Percentiles rank a stretch among this genome's conserved stretches.
phyloP scores from a whole-genome alignment of 2,329 filamentous ascomycete species.

The Epichloe typhina region DNA sequence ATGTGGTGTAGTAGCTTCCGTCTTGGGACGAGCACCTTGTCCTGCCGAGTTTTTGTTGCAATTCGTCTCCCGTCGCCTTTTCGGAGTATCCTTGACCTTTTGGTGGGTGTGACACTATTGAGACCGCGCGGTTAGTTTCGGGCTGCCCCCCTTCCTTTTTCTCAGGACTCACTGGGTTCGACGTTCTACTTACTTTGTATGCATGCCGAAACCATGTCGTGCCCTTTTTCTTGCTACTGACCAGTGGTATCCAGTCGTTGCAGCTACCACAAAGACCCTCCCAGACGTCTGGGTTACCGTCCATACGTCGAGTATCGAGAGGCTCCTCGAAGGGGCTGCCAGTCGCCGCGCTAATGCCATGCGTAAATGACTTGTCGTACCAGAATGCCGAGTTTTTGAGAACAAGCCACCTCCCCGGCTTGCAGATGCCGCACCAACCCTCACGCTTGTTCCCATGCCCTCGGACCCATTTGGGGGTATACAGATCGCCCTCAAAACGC shows the following conservation, averaged over 20 bases:
- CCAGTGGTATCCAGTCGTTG: slow-evolving; percentile 67
- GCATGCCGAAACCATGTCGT: slow-evolving; percentile 85
- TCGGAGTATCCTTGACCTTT: slow-evolving; percentile 58
- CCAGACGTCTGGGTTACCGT: slow-evolving; percentile 71
- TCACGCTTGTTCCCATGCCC: slow-evolving; percentile 80
- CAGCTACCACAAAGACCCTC: slow-evolving; percentile 68
- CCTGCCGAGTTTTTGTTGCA: slow-evolving; percentile 22
- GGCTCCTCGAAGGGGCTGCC: slow-evolving; percentile 68
- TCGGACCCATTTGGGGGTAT: slow-evolving; percentile 73
- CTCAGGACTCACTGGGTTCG: slow-evolving; percentile 1
- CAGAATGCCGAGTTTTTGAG: slow-evolving; percentile 86
- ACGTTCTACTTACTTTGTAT: slow-evolving; percentile 52
- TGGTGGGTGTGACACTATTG: slow-evolving; percentile 55
- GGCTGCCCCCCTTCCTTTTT: neutral
- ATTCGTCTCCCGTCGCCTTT: slow-evolving; percentile 50
- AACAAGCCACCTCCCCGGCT: slow-evolving; percentile 72
- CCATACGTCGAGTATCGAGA: slow-evolving; percentile 60
- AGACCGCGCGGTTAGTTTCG: neutral
- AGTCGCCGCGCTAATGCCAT: slow-evolving; percentile 73
- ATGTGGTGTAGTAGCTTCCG: slow-evolving; percentile 23
- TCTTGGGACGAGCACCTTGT: slow-evolving; percentile 32
- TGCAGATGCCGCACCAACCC: slow-evolving; percentile 83
- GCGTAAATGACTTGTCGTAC: slow-evolving; percentile 87
- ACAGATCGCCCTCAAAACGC: slow-evolving; percentile 68
- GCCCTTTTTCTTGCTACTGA: slow-evolving; percentile 84